Conservation (phyloP, 202 grass and related monocot species). For the Saccharum hybrid region DNA sequence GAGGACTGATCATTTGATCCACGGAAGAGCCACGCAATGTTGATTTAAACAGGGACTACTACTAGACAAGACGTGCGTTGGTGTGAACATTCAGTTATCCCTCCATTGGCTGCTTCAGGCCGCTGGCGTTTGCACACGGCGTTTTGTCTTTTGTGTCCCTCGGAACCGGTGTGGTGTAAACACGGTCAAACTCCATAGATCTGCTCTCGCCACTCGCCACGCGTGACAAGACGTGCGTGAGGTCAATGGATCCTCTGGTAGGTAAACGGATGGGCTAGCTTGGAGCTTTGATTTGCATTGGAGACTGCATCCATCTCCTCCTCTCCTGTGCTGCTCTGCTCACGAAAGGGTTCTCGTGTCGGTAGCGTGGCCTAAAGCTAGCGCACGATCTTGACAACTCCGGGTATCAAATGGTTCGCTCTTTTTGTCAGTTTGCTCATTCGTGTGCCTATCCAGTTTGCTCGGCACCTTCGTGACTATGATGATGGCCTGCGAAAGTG, state of each 20-base stretch:
- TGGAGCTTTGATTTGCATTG: slow-evolving; percentile 1
- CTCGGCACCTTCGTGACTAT: background rate
- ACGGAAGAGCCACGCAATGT: too few species aligned
- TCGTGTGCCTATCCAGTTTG: background rate
- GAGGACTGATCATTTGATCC: too few species aligned
- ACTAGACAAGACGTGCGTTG: background rate
- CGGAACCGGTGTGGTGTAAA: background rate
- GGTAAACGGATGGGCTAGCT: background rate
- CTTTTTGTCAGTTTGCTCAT: slow-evolving; percentile 28
- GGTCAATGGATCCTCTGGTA: slow-evolving; percentile 3
- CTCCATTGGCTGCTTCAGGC: background rate
- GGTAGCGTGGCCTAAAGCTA: slow-evolving; percentile 17
- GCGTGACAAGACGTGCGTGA: slow-evolving; percentile 16
- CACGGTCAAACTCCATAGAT: slow-evolving; percentile 42
- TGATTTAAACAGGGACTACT: background rate
- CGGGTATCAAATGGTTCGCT: slow-evolving; percentile 3
- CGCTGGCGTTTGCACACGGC: background rate
- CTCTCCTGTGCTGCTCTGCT: background rate
- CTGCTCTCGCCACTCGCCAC: background rate
- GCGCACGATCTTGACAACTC: background rate
- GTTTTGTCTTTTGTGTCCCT: background rate
- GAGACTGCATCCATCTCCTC: background rate
- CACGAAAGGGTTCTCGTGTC: slow-evolving; percentile 36
- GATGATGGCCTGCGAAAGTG: background rate
- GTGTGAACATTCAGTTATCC: slow-evolving; percentile 29